Base-by-base conservation (phyloP, 768 basidiomycete genomes). In the Calocera viscosa region DNA sequence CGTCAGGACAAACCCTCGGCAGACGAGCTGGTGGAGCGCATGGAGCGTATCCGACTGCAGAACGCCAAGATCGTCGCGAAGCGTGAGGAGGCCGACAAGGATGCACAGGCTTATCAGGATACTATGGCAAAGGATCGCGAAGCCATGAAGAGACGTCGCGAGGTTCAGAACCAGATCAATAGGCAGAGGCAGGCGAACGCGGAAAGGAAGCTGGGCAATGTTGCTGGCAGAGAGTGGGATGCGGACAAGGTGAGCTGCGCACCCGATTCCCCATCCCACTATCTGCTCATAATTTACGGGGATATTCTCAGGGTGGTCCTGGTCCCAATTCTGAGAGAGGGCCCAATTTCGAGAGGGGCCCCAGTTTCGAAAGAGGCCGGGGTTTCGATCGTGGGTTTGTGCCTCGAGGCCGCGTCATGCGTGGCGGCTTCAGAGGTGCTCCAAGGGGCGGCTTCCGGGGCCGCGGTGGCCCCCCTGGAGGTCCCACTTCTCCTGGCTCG, bases 61-160 rank as follows among this genome's bases (percentile, higher is more conserved):
- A 90, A 90, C 72, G 86, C 86, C 76, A 86, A 83, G 76, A 89
- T 90, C 72, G 88, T 86, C 72, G 86, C 86, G 72, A 79, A 87
- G 65, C 79, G 85, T 70, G 70, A 82, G 75, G 14, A 60, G 53
- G 53, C 53, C 2, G 53, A 60, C 30, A 60, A 60, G 30, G 53
- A 60, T 60, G 53, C 53, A 5, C 53, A 60, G 53, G 30, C 26
- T 8, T 60, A 60, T 22, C 5, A 60, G 30, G 53, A 60, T 5
- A 32, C 53, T 2, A 60, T 60, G 53, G 53, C 30, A 19, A 26
- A 60, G 53, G 53, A 60, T 5, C 53, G 53, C 11, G 53, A 60
- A 30, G 53, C 53, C 30, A 5, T 5, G 16, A 60, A 60, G 26
- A 26, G 30, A 16, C 53, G 53, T 5, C 53, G 53, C 10, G 53